Percentiles rank a stretch among this genome's conserved stretches.
Conservation (phyloP, 106 monocot genomes). For the Narthecium ossifragum region DNA sequence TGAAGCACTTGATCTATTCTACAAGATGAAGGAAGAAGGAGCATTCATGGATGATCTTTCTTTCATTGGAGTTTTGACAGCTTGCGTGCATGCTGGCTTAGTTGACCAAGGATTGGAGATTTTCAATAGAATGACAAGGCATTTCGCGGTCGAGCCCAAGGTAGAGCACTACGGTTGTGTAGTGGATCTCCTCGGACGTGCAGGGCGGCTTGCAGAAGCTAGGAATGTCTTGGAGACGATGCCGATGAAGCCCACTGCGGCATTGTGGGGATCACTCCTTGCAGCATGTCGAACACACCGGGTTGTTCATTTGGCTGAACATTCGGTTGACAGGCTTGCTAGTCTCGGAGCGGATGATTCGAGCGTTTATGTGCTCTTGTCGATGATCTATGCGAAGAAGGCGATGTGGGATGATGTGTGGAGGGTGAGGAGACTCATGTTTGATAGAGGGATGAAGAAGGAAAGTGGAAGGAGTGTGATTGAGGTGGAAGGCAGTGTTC, state of each 20-base stretch:
- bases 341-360: constrained; percentile 33
- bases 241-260: constrained; percentile 26
- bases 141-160: constrained; percentile 22
- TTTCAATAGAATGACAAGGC: constrained; percentile 29
- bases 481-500: constrained; percentile 35
- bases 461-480: constrained; percentile 35
- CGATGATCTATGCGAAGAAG: constrained; percentile 39
- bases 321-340: constrained; percentile 15
- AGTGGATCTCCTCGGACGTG: constrained; percentile 49
- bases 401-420: constrained; percentile 40
- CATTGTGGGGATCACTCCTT: constrained; percentile 44
- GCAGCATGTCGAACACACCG: constrained; percentile 37
- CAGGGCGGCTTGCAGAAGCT: constrained; percentile 32
- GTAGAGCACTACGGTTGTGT: constrained; percentile 47
- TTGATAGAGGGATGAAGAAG: constrained; percentile 35
- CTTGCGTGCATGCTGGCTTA: constrained; percentile 36
- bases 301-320: constrained; percentile 33
- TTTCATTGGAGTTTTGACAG: constrained; percentile 24
- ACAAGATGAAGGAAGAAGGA: constrained; percentile 32
- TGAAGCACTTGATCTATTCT: constrained; percentile 39
- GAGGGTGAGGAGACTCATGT: constrained; percentile 33
- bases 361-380: constrained; percentile 44
- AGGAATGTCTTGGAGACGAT: constrained; percentile 19
- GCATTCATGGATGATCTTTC: constrained; percentile 39
- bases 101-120: constrained; percentile 27